phyloP scores from a whole-genome alignment of 192 early-diverging fungal genomes.

The Cetraspora pellucida region DNA sequence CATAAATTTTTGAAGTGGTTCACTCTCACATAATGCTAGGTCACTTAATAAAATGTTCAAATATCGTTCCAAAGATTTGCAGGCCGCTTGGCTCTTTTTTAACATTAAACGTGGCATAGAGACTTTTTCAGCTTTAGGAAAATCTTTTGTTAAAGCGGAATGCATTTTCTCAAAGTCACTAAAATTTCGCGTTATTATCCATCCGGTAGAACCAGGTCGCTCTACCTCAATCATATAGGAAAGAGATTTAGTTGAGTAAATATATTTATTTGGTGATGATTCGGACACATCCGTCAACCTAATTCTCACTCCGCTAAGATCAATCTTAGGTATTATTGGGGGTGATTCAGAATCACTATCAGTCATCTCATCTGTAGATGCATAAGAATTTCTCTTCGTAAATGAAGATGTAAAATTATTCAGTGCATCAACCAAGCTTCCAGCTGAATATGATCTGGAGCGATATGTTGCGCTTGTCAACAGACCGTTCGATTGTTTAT shows the following conservation, averaged over 20 bases:
- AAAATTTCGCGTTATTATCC: slow-evolving; percentile 31
- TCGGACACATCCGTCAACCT: slow-evolving; percentile 18
- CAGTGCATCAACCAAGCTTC: too few relatives aligned
- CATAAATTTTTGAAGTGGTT: slow-evolving; percentile 28
- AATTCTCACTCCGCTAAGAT: slow-evolving; percentile 17
- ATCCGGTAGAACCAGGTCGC: slow-evolving; percentile 28
- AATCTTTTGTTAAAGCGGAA: background rate
- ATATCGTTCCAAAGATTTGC: slow-evolving; percentile 23
- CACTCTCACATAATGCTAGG: background rate
- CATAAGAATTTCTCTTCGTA: too few relatives aligned
- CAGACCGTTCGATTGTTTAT: too few relatives aligned
- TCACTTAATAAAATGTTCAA: slow-evolving; percentile 29
- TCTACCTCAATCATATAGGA: slow-evolving; percentile 28
- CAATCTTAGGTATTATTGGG: background rate
- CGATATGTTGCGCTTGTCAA: too few relatives aligned
- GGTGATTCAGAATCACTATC: background rate
- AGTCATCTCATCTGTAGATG: too few relatives aligned
- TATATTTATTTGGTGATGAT: slow-evolving; percentile 16
- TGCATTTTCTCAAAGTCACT: slow-evolving; percentile 26
- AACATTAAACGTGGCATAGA: slow-evolving; percentile 21
- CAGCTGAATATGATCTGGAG: too few relatives aligned
- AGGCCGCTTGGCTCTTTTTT: slow-evolving; percentile 20
- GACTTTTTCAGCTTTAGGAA: slow-evolving; percentile 29
- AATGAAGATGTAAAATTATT: too few relatives aligned
- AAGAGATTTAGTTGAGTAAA: slow-evolving; percentile 7